A percentile compares a stretch with the other conserved stretches of the same genome.
Evolutionary conservation across 768 basidiomycete genomes (phyloP).

Genomic region (Gyrodon lividus): DNA sequence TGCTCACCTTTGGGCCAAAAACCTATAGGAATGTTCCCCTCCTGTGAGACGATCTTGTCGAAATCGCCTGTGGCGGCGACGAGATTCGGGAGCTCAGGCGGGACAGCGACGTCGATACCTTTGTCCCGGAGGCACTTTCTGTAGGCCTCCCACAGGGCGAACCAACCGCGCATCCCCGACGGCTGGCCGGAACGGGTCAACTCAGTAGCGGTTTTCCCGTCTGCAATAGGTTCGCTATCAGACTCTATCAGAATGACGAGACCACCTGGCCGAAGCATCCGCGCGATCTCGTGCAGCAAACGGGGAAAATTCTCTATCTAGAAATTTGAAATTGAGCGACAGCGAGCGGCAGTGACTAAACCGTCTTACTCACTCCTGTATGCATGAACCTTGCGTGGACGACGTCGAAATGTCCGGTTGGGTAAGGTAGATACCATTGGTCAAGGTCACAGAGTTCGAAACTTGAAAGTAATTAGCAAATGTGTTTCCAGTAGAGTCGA

Average conservation of each 20-base stretch:
- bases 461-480: conserved; percentile 32
- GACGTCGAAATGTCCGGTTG: conserved; percentile 61
- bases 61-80: conserved; percentile 51
- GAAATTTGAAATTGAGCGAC: conserved; percentile 10
- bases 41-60: conserved; percentile 52
- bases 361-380: conserved; percentile 50
- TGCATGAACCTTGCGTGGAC: conserved; percentile 71
- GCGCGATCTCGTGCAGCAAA: conserved; percentile 58
- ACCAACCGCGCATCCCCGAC: conserved; percentile 56
- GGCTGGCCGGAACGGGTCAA: conserved; percentile 31
- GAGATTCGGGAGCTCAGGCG: conserved; percentile 50
- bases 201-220: conserved; percentile 41
- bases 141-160: conserved; percentile 62
- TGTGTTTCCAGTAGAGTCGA: not conserved
- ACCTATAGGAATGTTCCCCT: conserved; percentile 65
- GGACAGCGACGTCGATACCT: conserved; percentile 57
- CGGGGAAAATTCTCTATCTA: conserved; percentile 64
- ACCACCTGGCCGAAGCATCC: conserved; percentile 69
- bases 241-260: conserved; percentile 66
- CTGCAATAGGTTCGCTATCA: conserved; percentile 50
- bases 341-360: conserved; percentile 7
- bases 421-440: conserved; percentile 59
- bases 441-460: conserved; percentile 74
- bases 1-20: conserved; percentile 62
- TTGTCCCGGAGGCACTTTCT: conserved; percentile 50